Conservation (phyloP, 495 filamentous ascomycete genomes). For the Viridothelium virens region DNA sequence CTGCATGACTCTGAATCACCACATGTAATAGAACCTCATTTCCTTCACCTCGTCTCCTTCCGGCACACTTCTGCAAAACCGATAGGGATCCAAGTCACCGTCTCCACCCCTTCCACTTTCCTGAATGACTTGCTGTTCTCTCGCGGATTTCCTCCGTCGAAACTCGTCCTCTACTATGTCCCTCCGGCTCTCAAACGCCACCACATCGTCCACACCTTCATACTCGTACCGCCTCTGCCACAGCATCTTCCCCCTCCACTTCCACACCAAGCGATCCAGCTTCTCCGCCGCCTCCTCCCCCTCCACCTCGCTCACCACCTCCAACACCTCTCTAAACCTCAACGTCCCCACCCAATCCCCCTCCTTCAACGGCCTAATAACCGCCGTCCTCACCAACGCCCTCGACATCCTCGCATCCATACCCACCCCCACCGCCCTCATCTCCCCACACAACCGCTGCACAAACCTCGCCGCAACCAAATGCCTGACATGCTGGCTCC, state of each 20-base stretch:
- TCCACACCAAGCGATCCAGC: slow-evolving; percentile 26
- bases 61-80: slow-evolving; percentile 9
- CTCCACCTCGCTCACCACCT: slow-evolving; percentile 23
- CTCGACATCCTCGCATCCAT: slow-evolving; percentile 18
- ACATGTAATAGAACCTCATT: slow-evolving; percentile 5
- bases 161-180: not conserved
- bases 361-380: slow-evolving; percentile 26
- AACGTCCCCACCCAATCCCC: slow-evolving; percentile 19
- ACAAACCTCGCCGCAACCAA: slow-evolving; percentile 26
- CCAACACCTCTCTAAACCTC: slow-evolving; percentile 26
- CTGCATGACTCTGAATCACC: not conserved
- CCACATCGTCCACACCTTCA: not conserved
- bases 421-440: slow-evolving; percentile 24
- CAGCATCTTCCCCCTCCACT: slow-evolving; percentile 18
- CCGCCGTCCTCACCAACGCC: slow-evolving; percentile 27
- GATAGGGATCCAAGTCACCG: slow-evolving; percentile 6
- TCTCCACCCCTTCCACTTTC: slow-evolving; percentile 3
- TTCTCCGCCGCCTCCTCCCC: slow-evolving; percentile 26
- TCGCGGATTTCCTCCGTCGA: not conserved
- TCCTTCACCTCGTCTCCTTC: slow-evolving; percentile 3
- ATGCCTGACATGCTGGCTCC: slow-evolving; percentile 12
- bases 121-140: not conserved
- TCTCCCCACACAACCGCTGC: slow-evolving; percentile 26
- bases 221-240: not conserved
- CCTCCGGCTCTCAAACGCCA: not conserved